A percentile compares a stretch with the other conserved stretches of the same genome.
phyloP scores from a whole-genome alignment of 306 rosid species.

The Ormosia semicastrata region DNA sequence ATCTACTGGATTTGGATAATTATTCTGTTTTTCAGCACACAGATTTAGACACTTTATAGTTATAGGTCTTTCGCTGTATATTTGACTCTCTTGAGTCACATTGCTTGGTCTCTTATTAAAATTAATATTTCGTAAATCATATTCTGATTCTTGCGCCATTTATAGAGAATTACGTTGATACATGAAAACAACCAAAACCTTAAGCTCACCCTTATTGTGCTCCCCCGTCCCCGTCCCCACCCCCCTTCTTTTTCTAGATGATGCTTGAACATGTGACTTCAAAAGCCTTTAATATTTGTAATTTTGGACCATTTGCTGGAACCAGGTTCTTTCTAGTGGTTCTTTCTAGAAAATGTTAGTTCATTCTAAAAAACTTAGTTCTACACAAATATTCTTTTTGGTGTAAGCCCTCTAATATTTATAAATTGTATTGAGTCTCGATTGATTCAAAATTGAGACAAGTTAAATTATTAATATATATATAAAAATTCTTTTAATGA shows the following conservation, averaged over 20 bases:
- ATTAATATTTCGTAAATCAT: constrained; percentile 14
- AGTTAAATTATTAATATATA: no score
- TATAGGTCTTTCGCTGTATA: not conserved
- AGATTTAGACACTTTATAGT: not conserved
- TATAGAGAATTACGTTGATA: constrained; percentile 21
- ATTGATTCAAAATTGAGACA: no score
- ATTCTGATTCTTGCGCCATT: constrained; percentile 43
- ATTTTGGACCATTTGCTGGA: constrained; percentile 2
- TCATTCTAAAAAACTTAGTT: constrained; percentile 9
- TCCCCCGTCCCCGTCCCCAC: not conserved
- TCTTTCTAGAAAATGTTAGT: not conserved
- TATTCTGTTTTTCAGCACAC: not conserved
- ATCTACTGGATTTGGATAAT: not conserved
- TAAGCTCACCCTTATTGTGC: not conserved
- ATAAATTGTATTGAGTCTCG: no score
- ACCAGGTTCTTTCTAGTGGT: constrained; percentile 25
- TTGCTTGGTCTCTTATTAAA: not conserved
- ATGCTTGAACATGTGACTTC: not conserved
- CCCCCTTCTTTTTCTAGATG: not conserved
- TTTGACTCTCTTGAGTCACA: not conserved
- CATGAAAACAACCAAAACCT: constrained; percentile 9
- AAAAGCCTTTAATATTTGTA: not conserved
- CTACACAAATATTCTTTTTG: not conserved
- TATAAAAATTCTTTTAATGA: no score
- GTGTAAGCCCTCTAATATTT: no score